Evolutionary conservation across 2,329 filamentous ascomycete genomes (phyloP), one percentile per base, ranked within the genome.

Genomic region (Teratosphaeria nubilosa): DNA sequence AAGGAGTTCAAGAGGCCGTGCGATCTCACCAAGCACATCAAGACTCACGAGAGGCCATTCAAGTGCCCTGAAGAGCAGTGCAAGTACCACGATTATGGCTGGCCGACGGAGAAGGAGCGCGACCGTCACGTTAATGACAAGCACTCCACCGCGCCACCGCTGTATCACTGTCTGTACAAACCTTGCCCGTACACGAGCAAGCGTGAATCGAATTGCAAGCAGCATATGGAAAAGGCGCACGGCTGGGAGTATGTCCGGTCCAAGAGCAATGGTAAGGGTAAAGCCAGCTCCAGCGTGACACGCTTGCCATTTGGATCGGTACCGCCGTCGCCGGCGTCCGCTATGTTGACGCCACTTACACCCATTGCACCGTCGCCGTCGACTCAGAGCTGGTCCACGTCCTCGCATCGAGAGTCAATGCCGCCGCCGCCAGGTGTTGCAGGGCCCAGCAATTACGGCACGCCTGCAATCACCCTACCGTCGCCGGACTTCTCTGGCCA

Each of bases 181-280:
- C 87, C 87, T 25, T 97, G 94, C 80, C 85, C 88, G 0, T 97
- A 97, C 78, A 88, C 90, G 69, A 96, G 91, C 11, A 97, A 97
- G 80, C 87, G 91, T 59, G 88, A 96, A 77, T 94, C 88, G 62
- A 97, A 97, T 74, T 95, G 90, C 82, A 96, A 96, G 73, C 92
- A 96, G 74, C 91, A 97, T 76, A 96, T 96, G 91, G 92, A 97
- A 78, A 96, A 96, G 75, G 87, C 90, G 0, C 91, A 97, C 69
- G 86, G 86, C 59, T 96, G 90, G 87, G 80, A 81, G n/a, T 96
- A 96, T 66, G 82, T 91, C 57, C 88, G 92, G 63, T 92, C 90
- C 60, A 96, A 96, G 82, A 91, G 87, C 73, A 96, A 95, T 69
- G 88, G 88, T 71, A 89, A 87, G 76, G 84, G 80, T 56, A 77